Base-by-base conservation (phyloP, 805 yeast species). In the Zygosaccharomyces pseudorouxii region DNA sequence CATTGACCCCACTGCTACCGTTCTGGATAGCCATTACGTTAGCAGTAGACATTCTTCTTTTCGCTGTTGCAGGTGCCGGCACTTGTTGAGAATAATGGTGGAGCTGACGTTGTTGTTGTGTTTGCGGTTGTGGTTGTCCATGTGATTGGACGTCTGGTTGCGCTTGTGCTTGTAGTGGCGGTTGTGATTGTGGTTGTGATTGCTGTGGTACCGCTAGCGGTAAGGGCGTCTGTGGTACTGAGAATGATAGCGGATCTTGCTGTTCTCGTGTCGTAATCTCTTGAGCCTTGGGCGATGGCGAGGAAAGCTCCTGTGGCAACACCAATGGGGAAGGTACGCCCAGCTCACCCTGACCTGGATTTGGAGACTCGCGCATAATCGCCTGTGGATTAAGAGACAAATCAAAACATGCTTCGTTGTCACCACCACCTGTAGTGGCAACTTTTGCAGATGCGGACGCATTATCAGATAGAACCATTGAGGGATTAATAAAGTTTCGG, bases 401-500 rank as follows among this genome's bases (percentile, higher is more conserved):
- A 16, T 53, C 56, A 35, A 48, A 53, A 31, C 46, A 50, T 40
- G 44, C 54, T 29, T 51, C 52, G 12, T 48, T 38, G 42, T 51
- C 51, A 4, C 49, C 58, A 8, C 56, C 35, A 19, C 64, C 62
- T 16, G 57, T 56, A n/a, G 59, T 59, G 1, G 64, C 63, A 14
- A 59, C 50, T 42, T 55, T 60, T 1, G 65, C 63, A 7, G 61
- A 59, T 7, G 56, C 47, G 3, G 64, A 60, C 3, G 62, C 62
- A 39, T 52, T 58, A 6, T 62, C 64, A 5, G 58, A 53, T 16
- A 62, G 47, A 52, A 62, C 58, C 61, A 60, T 55, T 16, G 65
- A 60, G n/a, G 65, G 65, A 35, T 58, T 59, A 36, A 62, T 60
- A 46, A 60, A 62, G 43, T 49, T 45, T 28, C 49, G 53, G 16